Conservation (phyloP, 192 early-diverging fungal genomes). For the Coemansia umbellata region DNA sequence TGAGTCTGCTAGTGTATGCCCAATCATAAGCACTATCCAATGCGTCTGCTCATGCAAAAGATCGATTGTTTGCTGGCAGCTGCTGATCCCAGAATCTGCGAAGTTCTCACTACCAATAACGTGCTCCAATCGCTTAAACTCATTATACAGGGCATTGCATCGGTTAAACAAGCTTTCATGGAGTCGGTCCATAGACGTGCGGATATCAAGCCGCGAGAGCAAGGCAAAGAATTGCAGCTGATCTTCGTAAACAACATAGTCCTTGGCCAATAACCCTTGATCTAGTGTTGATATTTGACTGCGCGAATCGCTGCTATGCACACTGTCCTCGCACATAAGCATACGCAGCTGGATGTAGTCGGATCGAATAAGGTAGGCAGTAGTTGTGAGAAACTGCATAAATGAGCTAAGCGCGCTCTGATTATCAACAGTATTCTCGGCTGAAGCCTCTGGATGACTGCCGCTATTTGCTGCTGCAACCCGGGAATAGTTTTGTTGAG, state of each 20-base stretch:
- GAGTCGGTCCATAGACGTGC: conserved; percentile 26
- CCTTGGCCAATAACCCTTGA: conserved; percentile 43
- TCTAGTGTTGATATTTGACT: conserved; percentile 19
- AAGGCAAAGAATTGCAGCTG: conserved; percentile 49
- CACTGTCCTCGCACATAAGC: conserved; percentile 43
- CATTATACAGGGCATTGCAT: conserved; percentile 29
- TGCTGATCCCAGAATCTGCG: background rate
- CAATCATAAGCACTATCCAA: conserved; percentile 46
- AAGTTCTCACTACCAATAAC: background rate
- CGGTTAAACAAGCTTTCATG: conserved; percentile 34
- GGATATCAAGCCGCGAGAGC: conserved; percentile 38
- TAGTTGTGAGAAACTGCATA: conserved; percentile 32
- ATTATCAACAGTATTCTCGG: background rate
- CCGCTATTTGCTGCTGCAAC: background rate
- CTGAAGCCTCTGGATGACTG: background rate
- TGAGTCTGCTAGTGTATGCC: conserved; percentile 34
- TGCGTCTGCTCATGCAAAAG: conserved; percentile 46
- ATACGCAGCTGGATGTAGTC: conserved; percentile 49
- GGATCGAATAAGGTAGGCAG: conserved; percentile 39
- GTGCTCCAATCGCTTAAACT: conserved; percentile 16
- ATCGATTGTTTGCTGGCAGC: conserved; percentile 32
- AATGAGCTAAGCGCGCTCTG: conserved; percentile 27
- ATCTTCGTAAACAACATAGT: conserved; percentile 49
- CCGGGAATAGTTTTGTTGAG: background rate
- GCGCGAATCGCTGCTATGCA: conserved; percentile 6